Percentiles rank a stretch among this genome's conserved stretches.
Evolutionary conservation across 2,329 filamentous ascomycete genomes (phyloP).

Genomic region (Arthrobotrys sphaeroides): DNA sequence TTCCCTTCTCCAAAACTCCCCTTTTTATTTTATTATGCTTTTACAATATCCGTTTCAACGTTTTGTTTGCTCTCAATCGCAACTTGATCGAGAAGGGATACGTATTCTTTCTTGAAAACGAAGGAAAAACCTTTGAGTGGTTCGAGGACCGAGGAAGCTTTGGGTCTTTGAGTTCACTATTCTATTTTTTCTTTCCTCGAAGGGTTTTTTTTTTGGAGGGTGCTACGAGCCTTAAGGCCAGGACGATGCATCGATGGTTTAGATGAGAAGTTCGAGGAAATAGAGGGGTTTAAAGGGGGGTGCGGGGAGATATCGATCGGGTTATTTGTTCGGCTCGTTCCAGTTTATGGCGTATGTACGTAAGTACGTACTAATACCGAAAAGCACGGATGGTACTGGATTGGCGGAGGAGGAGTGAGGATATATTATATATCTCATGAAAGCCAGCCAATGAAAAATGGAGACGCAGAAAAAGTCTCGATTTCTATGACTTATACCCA

Average conservation of each 20-base stretch:
- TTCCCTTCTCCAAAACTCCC: conserved; percentile 5
- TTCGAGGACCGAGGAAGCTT: background rate
- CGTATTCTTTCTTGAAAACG: background rate
- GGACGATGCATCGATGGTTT: no score
- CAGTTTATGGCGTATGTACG: background rate
- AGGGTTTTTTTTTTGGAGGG: background rate
- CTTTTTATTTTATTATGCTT: conserved; percentile 18
- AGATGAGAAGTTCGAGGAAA: background rate
- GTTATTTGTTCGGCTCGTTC: background rate
- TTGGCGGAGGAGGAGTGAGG: background rate
- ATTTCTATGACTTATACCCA: background rate
- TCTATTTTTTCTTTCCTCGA: background rate
- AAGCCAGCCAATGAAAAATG: background rate
- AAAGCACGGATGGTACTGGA: background rate
- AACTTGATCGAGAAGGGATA: background rate
- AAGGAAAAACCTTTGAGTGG: background rate
- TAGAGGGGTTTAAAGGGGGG: background rate
- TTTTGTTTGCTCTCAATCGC: conserved; percentile 15
- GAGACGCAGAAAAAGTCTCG: background rate
- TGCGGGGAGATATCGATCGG: background rate
- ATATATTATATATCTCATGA: conserved; percentile 3
- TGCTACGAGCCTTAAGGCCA: background rate
- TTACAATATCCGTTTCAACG: conserved; percentile 20
- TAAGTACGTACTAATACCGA: background rate
- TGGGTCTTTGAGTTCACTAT: background rate